Evolutionary conservation across 2,329 filamentous ascomycete genomes (phyloP).

Genomic region (Coniochaeta ligniaria): DNA sequence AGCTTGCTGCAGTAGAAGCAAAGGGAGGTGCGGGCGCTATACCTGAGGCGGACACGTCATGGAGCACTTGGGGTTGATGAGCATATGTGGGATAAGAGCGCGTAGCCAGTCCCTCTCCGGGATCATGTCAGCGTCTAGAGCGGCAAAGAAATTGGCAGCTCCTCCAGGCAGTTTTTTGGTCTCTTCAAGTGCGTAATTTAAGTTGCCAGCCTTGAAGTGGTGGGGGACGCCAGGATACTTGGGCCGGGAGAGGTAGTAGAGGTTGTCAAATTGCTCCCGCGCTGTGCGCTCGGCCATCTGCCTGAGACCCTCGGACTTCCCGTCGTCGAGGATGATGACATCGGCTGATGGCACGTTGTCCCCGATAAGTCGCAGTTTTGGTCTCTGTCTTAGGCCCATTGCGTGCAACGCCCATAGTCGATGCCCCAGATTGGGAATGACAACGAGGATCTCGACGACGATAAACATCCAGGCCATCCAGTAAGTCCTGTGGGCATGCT

Average conservation of each 20-base stretch:
- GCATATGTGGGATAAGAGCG: conserved; percentile 49
- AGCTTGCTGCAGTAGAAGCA: conserved; percentile 8
- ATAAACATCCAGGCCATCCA: conserved; percentile 12
- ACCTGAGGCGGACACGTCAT: conserved; percentile 51
- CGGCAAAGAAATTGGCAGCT: conserved; percentile 51
- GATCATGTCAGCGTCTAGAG: conserved; percentile 63
- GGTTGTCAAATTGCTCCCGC: conserved; percentile 35
- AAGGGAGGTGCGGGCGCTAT: background rate
- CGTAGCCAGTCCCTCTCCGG: conserved; percentile 54
- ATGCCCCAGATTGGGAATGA: conserved; percentile 13
- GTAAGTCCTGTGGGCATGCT: background rate
- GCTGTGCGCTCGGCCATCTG: conserved; percentile 25
- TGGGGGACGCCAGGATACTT: conserved; percentile 41
- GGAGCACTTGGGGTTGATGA: conserved; percentile 49
- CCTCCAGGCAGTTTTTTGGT: conserved; percentile 42
- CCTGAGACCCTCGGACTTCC: conserved; percentile 31
- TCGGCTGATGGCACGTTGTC: conserved; percentile 47
- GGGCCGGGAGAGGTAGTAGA: conserved; percentile 44
- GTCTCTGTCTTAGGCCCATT: conserved; percentile 14
- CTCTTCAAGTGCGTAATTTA: conserved; percentile 51
- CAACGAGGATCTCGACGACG: conserved; percentile 13
- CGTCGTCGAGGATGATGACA: conserved; percentile 26
- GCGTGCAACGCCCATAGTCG: conserved; percentile 14
- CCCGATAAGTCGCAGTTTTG: conserved; percentile 44
- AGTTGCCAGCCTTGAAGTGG: conserved; percentile 58